Conservation (phyloP, 768 basidiomycete genomes). For the Tubosaeta brunneosetosa region DNA sequence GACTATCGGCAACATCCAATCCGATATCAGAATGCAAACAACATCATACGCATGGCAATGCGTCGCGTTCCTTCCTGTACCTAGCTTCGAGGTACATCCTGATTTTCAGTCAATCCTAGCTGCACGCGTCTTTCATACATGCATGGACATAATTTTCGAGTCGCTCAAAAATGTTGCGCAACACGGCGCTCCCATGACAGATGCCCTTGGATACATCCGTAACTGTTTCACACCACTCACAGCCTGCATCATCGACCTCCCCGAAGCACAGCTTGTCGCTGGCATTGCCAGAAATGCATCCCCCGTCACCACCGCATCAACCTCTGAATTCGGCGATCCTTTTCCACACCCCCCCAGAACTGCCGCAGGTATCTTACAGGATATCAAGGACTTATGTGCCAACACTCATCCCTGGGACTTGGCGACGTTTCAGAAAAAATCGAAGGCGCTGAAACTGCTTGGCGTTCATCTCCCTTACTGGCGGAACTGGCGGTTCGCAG, state of each 20-base stretch:
- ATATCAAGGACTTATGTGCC: neutral
- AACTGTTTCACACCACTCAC: conserved; percentile 10
- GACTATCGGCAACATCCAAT: conserved; percentile 8
- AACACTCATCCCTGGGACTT: neutral
- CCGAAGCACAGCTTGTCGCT: conserved; percentile 11
- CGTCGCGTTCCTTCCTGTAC: conserved; percentile 26
- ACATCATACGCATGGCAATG: conserved; percentile 9
- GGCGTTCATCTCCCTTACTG: neutral
- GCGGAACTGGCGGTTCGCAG: neutral
- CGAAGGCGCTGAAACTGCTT: neutral
- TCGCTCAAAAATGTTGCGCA: conserved; percentile 26
- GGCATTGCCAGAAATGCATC: conserved; percentile 7
- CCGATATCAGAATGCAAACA: neutral
- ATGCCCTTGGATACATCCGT: conserved; percentile 13
- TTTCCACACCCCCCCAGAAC: neutral
- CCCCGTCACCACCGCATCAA: neutral
- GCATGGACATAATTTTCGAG: conserved; percentile 26
- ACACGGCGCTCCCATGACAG: conserved; percentile 24
- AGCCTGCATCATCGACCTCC: conserved; percentile 14
- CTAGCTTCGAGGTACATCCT: conserved; percentile 18
- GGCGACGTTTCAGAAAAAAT: neutral
- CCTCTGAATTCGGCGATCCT: neutral
- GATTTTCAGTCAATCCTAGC: conserved; percentile 24
- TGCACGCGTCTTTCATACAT: conserved; percentile 25
- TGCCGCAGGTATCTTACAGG: neutral